Conservation (phyloP, 495 filamentous ascomycete species). For the Stereocaulon alpinum region DNA sequence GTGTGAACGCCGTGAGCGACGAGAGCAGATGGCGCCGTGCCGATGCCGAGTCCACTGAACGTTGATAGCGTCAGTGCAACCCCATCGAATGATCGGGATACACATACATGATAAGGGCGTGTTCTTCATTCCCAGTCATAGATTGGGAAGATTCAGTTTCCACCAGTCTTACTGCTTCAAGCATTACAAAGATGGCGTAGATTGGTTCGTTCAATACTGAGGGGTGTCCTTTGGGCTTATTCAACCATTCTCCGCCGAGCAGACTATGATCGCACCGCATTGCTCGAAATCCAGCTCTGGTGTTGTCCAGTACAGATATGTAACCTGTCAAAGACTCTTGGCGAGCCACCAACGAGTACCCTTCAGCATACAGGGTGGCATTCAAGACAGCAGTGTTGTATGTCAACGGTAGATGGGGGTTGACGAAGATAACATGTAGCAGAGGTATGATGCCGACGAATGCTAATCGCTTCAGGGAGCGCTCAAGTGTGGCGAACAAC, state of each 20-base stretch:
- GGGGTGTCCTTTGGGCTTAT: constrained; percentile 32
- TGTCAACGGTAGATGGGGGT: constrained; percentile 54
- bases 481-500: constrained; percentile 38
- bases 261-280: constrained; percentile 91
- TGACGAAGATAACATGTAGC: constrained; percentile 56
- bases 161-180: constrained; percentile 81
- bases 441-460: constrained; percentile 38
- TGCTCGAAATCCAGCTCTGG: constrained; percentile 59
- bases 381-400: constrained; percentile 50
- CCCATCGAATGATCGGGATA: neutral
- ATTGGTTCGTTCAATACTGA: constrained; percentile 63
- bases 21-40: constrained; percentile 77
- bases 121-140: constrained; percentile 51
- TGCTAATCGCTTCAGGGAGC: neutral
- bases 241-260: constrained; percentile 84
- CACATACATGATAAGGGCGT: constrained; percentile 69
- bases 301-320: constrained; percentile 73
- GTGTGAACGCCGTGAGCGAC: constrained; percentile 83
- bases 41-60: constrained; percentile 75
- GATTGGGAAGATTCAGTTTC: constrained; percentile 36
- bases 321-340: constrained; percentile 83
- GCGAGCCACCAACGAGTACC: constrained; percentile 58
- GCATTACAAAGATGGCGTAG: constrained; percentile 83
- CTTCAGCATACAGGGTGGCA: constrained; percentile 41
- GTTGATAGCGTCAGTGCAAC: constrained; percentile 15